A percentile compares a stretch with the other conserved stretches of the same genome.
phyloP scores from a whole-genome alignment of 331 rosid species.

The Arachis monticola region DNA sequence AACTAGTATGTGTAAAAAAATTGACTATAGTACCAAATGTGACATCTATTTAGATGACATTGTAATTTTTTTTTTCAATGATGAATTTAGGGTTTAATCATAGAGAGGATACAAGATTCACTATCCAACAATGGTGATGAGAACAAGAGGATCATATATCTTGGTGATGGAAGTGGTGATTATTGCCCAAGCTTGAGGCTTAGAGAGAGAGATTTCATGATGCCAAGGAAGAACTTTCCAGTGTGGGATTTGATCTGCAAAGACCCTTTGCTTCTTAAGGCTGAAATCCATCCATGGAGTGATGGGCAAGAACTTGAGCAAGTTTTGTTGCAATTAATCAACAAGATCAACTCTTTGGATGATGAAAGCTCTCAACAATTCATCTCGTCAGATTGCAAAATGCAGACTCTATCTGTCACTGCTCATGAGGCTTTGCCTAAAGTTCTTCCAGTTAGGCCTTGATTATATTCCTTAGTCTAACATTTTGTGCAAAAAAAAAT shows the following conservation, averaged over 20 bases:
- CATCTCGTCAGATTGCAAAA: slow-evolving; percentile 55
- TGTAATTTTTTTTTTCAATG: background rate
- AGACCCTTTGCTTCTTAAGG: slow-evolving; percentile 48
- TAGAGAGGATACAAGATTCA: slow-evolving; percentile 60
- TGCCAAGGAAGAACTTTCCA: slow-evolving; percentile 89
- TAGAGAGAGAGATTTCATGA: slow-evolving; percentile 58
- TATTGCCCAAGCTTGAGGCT: slow-evolving; percentile 83
- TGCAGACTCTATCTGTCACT: slow-evolving; percentile 43
- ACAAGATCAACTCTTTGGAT: slow-evolving; percentile 13
- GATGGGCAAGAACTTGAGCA: too few relatives aligned
- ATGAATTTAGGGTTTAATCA: slow-evolving; percentile 52
- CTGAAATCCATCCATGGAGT: too few relatives aligned
- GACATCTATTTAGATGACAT: too few relatives aligned
- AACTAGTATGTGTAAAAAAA: too few relatives aligned
- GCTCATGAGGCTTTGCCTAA: slow-evolving; percentile 49
- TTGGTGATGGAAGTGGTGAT: slow-evolving; percentile 86
- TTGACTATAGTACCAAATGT: too few relatives aligned
- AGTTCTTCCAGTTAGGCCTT: slow-evolving; percentile 50
- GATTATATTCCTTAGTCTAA: background rate
- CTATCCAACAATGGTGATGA: slow-evolving; percentile 24
- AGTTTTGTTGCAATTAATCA: too few relatives aligned
- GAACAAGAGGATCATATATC: slow-evolving; percentile 67
- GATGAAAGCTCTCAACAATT: slow-evolving; percentile 48
- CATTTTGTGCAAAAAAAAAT: background rate
- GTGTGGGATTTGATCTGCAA: slow-evolving; percentile 69